These are phyloP conservation scores for Colletotrichum sp. DNA, from an alignment of 2,329 filamentous ascomycete genomes.

Conservation along the genomic window DNA sequence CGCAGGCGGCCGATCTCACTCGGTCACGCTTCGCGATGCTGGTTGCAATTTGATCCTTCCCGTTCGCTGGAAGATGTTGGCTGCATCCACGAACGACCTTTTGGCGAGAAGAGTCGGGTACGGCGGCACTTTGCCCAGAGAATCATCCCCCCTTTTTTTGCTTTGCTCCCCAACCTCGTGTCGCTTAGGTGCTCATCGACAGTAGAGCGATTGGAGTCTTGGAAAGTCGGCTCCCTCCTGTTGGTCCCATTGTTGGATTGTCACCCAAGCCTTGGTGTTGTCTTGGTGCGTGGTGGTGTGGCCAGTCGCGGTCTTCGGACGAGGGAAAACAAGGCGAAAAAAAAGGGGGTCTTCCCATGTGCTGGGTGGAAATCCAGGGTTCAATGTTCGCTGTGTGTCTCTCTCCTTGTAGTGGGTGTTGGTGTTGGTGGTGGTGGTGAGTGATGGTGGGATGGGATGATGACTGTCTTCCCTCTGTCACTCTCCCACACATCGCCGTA, in stretches of 20 bases:
- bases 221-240: not conserved
- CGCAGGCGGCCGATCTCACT: not conserved
- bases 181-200: not conserved
- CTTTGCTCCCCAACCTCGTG: not conserved
- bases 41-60: not conserved
- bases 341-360: not conserved
- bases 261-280: not conserved
- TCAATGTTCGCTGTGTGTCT: not conserved
- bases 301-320: not conserved
- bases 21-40: not conserved
- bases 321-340: not conserved
- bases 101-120: not conserved
- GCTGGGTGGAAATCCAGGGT: not conserved
- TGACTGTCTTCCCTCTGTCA: not conserved
- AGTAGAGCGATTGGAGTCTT: not conserved
- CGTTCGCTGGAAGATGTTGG: not conserved
- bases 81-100: not conserved
- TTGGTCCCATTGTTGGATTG: not conserved
- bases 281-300: not conserved
- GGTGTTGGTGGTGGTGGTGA: not conserved
- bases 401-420: not conserved
- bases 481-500: not conserved
- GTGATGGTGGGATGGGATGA: not conserved
- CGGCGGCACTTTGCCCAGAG: constrained; percentile 12
- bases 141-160: not conserved